Base-by-base conservation (phyloP, 2,329 filamentous ascomycete species). In the Trichoderma afroharzianum region DNA sequence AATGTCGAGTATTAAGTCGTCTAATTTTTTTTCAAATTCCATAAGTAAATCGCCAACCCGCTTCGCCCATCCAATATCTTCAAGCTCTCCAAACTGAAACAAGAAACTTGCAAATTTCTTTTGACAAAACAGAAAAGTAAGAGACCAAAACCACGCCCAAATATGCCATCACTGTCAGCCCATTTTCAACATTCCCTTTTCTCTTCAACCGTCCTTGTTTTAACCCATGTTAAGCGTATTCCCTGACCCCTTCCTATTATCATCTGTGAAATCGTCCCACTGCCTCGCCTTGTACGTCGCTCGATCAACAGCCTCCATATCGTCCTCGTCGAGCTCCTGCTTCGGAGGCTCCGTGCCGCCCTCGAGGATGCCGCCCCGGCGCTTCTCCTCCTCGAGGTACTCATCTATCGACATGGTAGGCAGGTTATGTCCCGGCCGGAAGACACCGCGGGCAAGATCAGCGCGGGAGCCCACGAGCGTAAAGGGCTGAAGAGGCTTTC, bases 331-430 rank as follows among this genome's bases (percentile, higher is more conserved):
- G 6, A 93, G 88, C 80, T 94, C 91, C 2, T 90, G 88, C 74
- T 86, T 85, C 30, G 89, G 83, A 74, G 91, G 89, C 77, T 93
- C 92, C 21, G 95, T 95, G 33, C 94, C 94, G 47, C 95, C 96
- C 78, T 98, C 92, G 70, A 98, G 93, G 72, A 99, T 95, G 24
- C 93, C 93, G 18, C 96, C 96, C 73, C 93, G 86, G 75, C 88
- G 88, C 78, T 88, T 88, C 83, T 98, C 96, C 81, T 98, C 95
- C 67, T 97, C 96, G 18, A 99, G 85, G 78, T 98, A 99, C 83
- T 99, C 96, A 76, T 99, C 96, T 73, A 99, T 98, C 1, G 90
- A 93, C 96, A 99, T 98, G 3, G 96, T 98, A 1, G 96, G 96
- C 72, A 99, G 83, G 81, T 93, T 98, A 80, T 99, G 96, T 8